Evolutionary conservation across 768 basidiomycete species (phyloP), one percentile per base, ranked within the genome.

Genomic region (Leucocoprinus sp.): DNA sequence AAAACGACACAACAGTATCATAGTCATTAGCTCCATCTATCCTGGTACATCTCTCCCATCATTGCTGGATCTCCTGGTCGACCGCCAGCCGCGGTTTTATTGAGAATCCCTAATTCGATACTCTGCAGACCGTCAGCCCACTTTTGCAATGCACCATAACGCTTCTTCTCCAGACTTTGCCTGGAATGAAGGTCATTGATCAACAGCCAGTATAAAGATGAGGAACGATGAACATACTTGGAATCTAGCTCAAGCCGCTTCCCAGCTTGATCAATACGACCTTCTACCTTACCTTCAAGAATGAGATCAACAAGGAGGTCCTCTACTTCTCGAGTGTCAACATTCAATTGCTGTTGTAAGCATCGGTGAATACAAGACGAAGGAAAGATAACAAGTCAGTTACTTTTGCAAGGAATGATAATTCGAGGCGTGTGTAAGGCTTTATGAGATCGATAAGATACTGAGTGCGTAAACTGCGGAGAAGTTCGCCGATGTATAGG

Each of bases 371-470:
- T 9, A 0, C 38, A 17, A 21, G 12, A 21, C 35, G 15, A 11
- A 18, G 19, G 12, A 14, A 31, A 33, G 8, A 14, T 41, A 36
- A 2, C 18, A 12, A 2, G 22, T 6, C 8, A 56, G 68, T 39
- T 51, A 87, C 93, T 72, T 88, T 90, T 26, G 90, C 93, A 4
- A 99, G 77, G 74, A 93, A 96, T 15, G 84, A 77, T 33, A 98
- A 73, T 61, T 98, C 95, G 23, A 99, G 74, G 24, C 95, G 76
- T 0, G 90, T 93, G 67, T 99, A 99, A 6, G 96, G 93, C 62
- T 93, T 95, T 71, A 98, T 96, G 50, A 97, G 79, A 59, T 98
- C 96, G 54, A 98, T 92, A 54, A 99, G 78, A 60, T 97, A 99
- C 57, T 95, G 92, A 0, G 96, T 98, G 5, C 96, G 77, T 47